A percentile compares a stretch with the other conserved stretches of the same genome.
Evolutionary conservation across 148 eudicot genomes (phyloP).

Genomic region (Nyssa sinensis): DNA sequence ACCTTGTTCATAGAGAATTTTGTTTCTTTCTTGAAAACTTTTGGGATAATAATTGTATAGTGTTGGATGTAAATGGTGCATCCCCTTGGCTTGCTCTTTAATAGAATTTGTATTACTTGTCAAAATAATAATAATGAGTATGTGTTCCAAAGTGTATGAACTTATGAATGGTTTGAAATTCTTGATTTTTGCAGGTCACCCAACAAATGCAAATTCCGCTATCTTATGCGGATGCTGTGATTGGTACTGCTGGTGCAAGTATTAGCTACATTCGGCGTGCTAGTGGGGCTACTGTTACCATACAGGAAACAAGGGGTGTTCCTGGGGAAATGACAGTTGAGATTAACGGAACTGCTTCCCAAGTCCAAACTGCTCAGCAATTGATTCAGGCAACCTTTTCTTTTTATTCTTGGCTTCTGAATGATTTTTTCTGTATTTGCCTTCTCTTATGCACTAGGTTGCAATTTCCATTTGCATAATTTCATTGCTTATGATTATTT

Average conservation of each 20-base stretch:
- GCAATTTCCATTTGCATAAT: not conserved
- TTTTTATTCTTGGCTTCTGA: conserved; percentile 2
- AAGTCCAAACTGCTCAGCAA: conserved; percentile 96
- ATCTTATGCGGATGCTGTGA: conserved; percentile 88
- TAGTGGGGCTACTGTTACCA: conserved; percentile 94
- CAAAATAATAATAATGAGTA: no score
- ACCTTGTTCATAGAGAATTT: no score
- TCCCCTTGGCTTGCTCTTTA: no score
- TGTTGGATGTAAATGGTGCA: no score
- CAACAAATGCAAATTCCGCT: conserved; percentile 90
- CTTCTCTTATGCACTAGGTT: not conserved
- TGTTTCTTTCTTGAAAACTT: no score
- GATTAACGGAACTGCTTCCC: conserved; percentile 79
- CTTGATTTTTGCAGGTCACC: conserved; percentile 44
- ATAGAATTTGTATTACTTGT: no score
- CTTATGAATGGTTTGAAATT: no score
- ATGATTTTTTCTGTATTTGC: not conserved
- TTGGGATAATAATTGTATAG: no score
- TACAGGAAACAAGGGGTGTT: conserved; percentile 87
- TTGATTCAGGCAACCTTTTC: conserved; percentile 65
- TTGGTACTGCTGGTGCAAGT: conserved; percentile 76
- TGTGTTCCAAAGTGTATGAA: no score
- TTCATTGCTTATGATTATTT: not conserved
- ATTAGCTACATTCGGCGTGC: conserved; percentile 86
- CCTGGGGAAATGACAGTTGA: conserved; percentile 96